Percentiles rank a stretch among this genome's conserved stretches.
These are phyloP conservation scores for Breynia disticha DNA, from an alignment of 441 rosid genomes.

Conservation along the genomic window DNA sequence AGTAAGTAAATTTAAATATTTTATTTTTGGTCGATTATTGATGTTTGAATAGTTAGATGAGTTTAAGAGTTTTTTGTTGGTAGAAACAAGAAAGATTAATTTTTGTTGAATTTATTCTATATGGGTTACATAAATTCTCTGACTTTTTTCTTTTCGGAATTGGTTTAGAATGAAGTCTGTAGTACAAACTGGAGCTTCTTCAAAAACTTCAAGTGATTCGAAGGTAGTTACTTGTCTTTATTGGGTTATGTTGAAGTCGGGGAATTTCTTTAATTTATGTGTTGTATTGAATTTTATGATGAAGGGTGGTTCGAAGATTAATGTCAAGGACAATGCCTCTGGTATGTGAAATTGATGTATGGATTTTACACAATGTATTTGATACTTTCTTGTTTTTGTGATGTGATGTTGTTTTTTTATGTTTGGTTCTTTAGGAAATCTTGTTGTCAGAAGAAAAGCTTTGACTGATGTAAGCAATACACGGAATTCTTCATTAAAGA, in stretches of 20 bases:
- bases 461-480: slow-evolving; percentile 71
- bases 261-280: slow-evolving; percentile 5
- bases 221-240: slow-evolving; percentile 32
- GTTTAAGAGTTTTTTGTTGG: too few species aligned
- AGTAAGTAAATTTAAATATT: slow-evolving; percentile 26
- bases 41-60: too few species aligned
- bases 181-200: slow-evolving; percentile 17
- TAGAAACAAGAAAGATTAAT: neutral
- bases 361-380: too few species aligned
- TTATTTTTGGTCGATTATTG: neutral
- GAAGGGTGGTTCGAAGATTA: slow-evolving; percentile 30
- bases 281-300: slow-evolving; percentile 14
- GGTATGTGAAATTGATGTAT: slow-evolving; percentile 27
- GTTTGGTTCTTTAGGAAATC: slow-evolving; percentile 20
- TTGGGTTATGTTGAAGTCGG: neutral
- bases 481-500: slow-evolving; percentile 20
- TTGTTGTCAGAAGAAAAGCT: slow-evolving; percentile 48
- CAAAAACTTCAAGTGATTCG: slow-evolving; percentile 23
- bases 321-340: slow-evolving; percentile 25
- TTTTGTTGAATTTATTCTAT: neutral
- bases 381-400: too few species aligned
- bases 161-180: slow-evolving; percentile 32
- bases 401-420: too few species aligned
- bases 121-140: neutral
- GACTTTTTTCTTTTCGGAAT: slow-evolving; percentile 4